Conservation (phyloP, 2,329 filamentous ascomycete species). For the Alternaria viburni region DNA sequence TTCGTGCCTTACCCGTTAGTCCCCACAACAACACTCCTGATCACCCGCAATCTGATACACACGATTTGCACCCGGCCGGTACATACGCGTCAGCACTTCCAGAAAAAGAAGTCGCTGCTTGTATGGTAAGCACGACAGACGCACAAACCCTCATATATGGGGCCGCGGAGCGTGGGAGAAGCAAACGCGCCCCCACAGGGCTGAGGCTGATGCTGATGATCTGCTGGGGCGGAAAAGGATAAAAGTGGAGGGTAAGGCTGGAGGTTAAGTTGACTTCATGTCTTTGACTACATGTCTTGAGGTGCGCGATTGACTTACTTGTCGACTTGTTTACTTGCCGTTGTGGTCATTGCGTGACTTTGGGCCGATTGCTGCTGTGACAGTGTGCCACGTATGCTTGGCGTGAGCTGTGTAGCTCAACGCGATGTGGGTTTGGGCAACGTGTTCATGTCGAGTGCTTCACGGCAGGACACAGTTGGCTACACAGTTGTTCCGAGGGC, state of each 20-base stretch:
- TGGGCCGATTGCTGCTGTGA: background rate
- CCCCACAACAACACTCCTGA: background rate
- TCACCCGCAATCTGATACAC: background rate
- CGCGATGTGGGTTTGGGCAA: background rate
- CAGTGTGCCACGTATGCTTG: background rate
- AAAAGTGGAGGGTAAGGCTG: background rate
- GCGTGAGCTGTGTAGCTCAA: background rate
- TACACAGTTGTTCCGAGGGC: background rate
- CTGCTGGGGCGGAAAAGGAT: background rate
- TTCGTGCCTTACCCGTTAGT: background rate
- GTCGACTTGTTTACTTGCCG: background rate
- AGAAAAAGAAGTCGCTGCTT: background rate
- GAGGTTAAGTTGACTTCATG: background rate
- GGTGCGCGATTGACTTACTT: background rate
- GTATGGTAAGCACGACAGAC: background rate
- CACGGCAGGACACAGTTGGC: background rate
- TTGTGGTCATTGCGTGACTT: background rate
- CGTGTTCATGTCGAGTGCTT: too few relatives aligned
- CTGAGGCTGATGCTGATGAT: background rate
- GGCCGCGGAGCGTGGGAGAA: background rate
- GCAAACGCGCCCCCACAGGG: background rate
- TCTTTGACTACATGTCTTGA: background rate
- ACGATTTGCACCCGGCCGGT: background rate
- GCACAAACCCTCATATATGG: background rate
- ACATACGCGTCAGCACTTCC: background rate